These are phyloP conservation scores for Bocquillonia castaneifolia DNA, from an alignment of 441 rosid genomes.

Conservation along the genomic window DNA sequence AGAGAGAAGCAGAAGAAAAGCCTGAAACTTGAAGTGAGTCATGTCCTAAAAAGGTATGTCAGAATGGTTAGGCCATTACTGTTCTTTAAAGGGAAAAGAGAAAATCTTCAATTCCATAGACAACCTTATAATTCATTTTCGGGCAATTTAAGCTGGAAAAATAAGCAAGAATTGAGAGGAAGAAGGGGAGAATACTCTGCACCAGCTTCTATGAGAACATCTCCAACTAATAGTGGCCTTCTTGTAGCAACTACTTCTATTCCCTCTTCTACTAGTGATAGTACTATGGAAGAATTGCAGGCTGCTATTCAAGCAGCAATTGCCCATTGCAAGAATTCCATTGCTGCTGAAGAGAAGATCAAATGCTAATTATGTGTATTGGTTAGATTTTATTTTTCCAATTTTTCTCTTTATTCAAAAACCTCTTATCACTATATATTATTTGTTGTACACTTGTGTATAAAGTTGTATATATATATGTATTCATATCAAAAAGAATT, in stretches of 20 bases:
- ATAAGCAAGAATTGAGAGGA: conserved; percentile 45
- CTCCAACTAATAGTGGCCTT: conserved; percentile 82
- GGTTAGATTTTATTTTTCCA: conserved; percentile 4
- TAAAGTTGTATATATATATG: conserved; percentile 17
- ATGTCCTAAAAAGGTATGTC: conserved; percentile 52
- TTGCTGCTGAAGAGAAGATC: conserved; percentile 51
- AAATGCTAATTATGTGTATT: conserved; percentile 25
- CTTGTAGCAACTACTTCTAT: conserved; percentile 42
- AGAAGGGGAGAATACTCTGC: conserved; percentile 62
- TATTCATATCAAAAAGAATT: neutral
- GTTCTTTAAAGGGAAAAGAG: conserved; percentile 52
- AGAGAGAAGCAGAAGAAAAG: conserved; percentile 51
- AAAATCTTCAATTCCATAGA: conserved; percentile 37
- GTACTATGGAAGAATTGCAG: conserved; percentile 94
- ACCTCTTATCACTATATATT: no score
- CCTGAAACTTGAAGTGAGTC: conserved; percentile 52
- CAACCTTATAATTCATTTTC: conserved; percentile 53
- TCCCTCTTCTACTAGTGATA: conserved; percentile 49
- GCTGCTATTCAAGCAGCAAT: conserved; percentile 97
- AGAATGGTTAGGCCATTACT: conserved; percentile 55
- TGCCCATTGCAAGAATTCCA: conserved; percentile 95
- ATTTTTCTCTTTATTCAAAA: no score
- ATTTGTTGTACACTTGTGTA: conserved; percentile 23
- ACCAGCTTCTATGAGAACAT: conserved; percentile 82
- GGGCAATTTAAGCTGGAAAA: conserved; percentile 36